Conservation (phyloP, 768 basidiomycete genomes). For the Lyophyllum shimeji region DNA sequence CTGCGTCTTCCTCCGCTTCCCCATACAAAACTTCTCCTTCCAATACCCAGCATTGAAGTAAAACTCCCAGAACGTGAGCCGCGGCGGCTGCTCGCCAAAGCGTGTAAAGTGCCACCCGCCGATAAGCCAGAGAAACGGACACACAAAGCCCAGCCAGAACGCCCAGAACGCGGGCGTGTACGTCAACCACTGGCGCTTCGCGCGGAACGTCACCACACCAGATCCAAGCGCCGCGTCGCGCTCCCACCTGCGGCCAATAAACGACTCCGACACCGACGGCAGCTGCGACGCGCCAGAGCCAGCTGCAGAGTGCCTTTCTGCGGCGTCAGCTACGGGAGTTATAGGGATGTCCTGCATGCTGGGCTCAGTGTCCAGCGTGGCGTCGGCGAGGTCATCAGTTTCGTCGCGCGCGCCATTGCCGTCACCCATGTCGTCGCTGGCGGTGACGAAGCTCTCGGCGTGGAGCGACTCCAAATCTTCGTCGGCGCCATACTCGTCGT, state of each 20-base stretch:
- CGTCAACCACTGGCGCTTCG: conserved; percentile 29
- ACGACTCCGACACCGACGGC: conserved; percentile 46
- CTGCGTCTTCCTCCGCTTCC: conserved; percentile 18
- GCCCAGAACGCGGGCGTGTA: conserved; percentile 53
- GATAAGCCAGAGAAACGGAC: conserved; percentile 73
- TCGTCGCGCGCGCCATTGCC: background rate
- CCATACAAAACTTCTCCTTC: conserved; percentile 36
- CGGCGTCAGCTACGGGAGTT: background rate
- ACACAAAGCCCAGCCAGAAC: conserved; percentile 77
- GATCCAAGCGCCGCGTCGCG: conserved; percentile 37
- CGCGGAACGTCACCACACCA: conserved; percentile 31
- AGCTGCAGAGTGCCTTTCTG: conserved; percentile 11
- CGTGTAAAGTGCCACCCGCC: conserved; percentile 70
- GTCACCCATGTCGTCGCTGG: conserved; percentile 24
- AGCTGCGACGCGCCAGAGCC: conserved; percentile 14
- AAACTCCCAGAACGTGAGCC: conserved; percentile 45
- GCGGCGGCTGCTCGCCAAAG: conserved; percentile 45
- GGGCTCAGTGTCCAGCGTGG: background rate
- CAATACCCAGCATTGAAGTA: conserved; percentile 39
- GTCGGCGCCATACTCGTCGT: conserved; percentile 27
- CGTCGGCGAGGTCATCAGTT: conserved; percentile 14
- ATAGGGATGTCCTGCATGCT: background rate
- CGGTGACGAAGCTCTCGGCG: conserved; percentile 60
- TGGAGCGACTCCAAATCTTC: conserved; percentile 48
- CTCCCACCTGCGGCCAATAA: conserved; percentile 52